Evolutionary conservation across 2,329 filamentous ascomycete genomes (phyloP).

Genomic region (Aspergillus quadricinctus): DNA sequence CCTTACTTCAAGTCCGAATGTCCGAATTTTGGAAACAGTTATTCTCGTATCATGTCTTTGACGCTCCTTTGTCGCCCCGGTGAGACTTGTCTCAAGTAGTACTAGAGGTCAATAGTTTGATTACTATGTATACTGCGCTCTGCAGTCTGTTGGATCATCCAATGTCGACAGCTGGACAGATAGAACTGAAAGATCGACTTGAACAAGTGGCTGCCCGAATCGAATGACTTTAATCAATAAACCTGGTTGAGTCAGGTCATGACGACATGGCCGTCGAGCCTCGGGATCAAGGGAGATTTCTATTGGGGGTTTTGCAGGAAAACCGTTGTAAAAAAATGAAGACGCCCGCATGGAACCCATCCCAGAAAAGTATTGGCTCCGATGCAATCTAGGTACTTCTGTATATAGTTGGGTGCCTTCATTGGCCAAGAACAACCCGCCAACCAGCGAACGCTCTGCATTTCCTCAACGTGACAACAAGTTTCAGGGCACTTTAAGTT

Average conservation of each 20-base stretch:
- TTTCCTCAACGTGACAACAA: not conserved
- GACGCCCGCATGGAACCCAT: not conserved
- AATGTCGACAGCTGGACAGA: not conserved
- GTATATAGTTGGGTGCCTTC: not conserved
- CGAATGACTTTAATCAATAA: conserved; percentile 2
- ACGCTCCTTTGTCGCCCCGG: not conserved
- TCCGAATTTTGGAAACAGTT: not conserved
- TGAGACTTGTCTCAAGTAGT: not conserved
- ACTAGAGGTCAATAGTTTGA: not conserved
- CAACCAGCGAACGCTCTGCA: not conserved
- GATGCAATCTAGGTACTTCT: not conserved
- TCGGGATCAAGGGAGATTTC: not conserved
- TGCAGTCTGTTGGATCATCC: not conserved
- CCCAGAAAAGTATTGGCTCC: not conserved
- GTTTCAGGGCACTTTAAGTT: not conserved
- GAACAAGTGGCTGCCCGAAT: not conserved
- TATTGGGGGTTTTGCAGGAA: not conserved
- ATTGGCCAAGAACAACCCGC: not conserved
- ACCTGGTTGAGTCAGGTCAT: conserved; percentile 8
- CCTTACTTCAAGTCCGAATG: not conserved
- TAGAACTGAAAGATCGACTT: not conserved
- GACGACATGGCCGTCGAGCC: conserved; percentile 13
- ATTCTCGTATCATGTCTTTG: not conserved
- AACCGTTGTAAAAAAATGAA: not conserved
- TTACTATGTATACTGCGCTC: not conserved